Conservation (phyloP, 2,329 filamentous ascomycete species). For the Ilyonectria mors-panacis region DNA sequence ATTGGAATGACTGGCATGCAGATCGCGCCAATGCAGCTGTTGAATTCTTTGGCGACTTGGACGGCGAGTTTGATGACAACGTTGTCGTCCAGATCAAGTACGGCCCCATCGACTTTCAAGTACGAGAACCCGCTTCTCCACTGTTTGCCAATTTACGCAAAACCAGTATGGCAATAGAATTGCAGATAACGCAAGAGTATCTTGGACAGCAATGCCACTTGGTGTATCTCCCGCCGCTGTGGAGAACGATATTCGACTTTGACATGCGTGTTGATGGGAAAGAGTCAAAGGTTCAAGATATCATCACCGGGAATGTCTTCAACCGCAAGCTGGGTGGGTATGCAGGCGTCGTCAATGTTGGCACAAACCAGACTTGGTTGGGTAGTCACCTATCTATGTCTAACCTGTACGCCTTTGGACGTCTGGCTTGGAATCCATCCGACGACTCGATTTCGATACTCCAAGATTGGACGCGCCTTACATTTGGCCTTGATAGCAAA, state of each 20-base stretch:
- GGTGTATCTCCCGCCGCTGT: slow-evolving; percentile 77
- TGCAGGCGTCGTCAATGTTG: slow-evolving; percentile 78
- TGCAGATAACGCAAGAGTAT: slow-evolving; percentile 79
- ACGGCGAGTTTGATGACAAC: slow-evolving; percentile 78
- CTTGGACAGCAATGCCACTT: slow-evolving; percentile 79
- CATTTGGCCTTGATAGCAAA: slow-evolving; percentile 69
- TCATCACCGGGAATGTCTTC: slow-evolving; percentile 73
- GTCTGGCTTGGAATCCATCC: slow-evolving; percentile 75
- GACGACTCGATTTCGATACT: slow-evolving; percentile 62
- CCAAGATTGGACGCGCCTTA: slow-evolving; percentile 77
- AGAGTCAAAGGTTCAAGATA: slow-evolving; percentile 70
- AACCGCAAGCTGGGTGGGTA: slow-evolving; percentile 71
- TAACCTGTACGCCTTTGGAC: slow-evolving; percentile 79
- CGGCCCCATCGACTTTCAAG: slow-evolving; percentile 82
- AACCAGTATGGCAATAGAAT: slow-evolving; percentile 70
- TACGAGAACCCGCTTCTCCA: slow-evolving; percentile 76
- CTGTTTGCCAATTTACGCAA: slow-evolving; percentile 69
- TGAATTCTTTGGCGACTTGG: slow-evolving; percentile 75
- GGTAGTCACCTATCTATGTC: slow-evolving; percentile 80
- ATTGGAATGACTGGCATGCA: slow-evolving; percentile 68
- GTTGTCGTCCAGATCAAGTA: slow-evolving; percentile 82
- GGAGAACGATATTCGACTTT: slow-evolving; percentile 78
- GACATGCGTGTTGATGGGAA: slow-evolving; percentile 74
- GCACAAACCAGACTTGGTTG: slow-evolving; percentile 76
- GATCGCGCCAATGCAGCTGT: slow-evolving; percentile 81